Evolutionary conservation across 768 basidiomycete species (phyloP).

Genomic region (Boletus rex-veris): DNA sequence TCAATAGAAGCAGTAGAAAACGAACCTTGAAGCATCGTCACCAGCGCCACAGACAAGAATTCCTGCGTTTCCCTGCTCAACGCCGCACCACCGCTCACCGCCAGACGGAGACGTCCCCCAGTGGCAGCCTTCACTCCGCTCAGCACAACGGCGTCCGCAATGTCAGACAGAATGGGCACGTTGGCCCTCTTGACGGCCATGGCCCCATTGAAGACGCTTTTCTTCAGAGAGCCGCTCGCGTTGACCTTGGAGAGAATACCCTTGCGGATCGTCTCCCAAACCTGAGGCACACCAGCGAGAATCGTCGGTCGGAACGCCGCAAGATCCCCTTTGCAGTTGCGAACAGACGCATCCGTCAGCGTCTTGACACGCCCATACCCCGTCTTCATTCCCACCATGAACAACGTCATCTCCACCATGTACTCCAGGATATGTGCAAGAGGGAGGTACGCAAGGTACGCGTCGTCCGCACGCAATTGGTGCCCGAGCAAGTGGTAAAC

Average conservation of each 20-base stretch:
- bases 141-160: slow-evolving; percentile 78
- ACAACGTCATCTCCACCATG: slow-evolving; percentile 78
- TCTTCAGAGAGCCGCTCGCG: slow-evolving; percentile 60
- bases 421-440: slow-evolving; percentile 96
- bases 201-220: slow-evolving; percentile 76
- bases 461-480: slow-evolving; percentile 35
- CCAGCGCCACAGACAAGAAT: slow-evolving; percentile 78
- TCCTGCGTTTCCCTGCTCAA: slow-evolving; percentile 86
- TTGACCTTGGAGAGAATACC: slow-evolving; percentile 85
- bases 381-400: slow-evolving; percentile 72
- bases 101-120: slow-evolving; percentile 80
- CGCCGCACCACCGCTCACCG: slow-evolving; percentile 83
- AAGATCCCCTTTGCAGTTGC: slow-evolving; percentile 87
- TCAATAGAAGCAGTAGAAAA: background rate
- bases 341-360: slow-evolving; percentile 89
- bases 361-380: slow-evolving; percentile 97
- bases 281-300: slow-evolving; percentile 92
- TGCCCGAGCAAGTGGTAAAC: slow-evolving; percentile 64
- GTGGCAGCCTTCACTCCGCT: slow-evolving; percentile 76
- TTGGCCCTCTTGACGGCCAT: slow-evolving; percentile 69
- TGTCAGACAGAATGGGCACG: slow-evolving; percentile 57
- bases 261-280: slow-evolving; percentile 97
- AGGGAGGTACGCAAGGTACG: slow-evolving; percentile 86
- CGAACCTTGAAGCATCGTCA: slow-evolving; percentile 82
- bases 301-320: slow-evolving; percentile 78